Conservation (phyloP, 2,329 filamentous ascomycete genomes). For the Cercospora berteroae region DNA sequence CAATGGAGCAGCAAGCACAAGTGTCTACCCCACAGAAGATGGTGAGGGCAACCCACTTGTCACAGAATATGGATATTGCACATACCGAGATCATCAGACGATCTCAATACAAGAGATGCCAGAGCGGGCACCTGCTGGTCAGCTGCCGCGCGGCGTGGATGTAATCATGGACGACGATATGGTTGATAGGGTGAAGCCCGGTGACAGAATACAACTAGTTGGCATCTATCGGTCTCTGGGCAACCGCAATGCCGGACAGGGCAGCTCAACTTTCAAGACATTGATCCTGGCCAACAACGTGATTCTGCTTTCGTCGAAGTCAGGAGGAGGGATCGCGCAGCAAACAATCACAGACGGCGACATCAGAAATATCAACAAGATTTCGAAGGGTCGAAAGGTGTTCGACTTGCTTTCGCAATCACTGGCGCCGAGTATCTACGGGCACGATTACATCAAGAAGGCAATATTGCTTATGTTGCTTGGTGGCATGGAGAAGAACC, state of each 20-base stretch:
- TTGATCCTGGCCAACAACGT: slow-evolving; percentile 92
- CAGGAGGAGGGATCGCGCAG: slow-evolving; percentile 87
- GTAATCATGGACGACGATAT: slow-evolving; percentile 96
- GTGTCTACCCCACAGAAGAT: slow-evolving; percentile 91
- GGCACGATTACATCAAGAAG: slow-evolving; percentile 97
- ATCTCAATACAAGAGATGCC: slow-evolving; percentile 99
- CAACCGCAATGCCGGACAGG: slow-evolving; percentile 86
- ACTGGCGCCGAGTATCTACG: slow-evolving; percentile 92
- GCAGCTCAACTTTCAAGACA: slow-evolving; percentile 92
- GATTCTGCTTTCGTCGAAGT: slow-evolving; percentile 91
- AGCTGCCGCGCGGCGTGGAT: slow-evolving; percentile 91
- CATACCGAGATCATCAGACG: slow-evolving; percentile 93
- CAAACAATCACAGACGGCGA: slow-evolving; percentile 93
- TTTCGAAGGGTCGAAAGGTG: slow-evolving; percentile 89
- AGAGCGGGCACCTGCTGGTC: slow-evolving; percentile 89
- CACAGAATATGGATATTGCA: slow-evolving; percentile 94
- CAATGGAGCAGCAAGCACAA: slow-evolving; percentile 81
- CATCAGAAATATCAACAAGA: slow-evolving; percentile 97
- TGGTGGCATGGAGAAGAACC: slow-evolving; percentile 95
- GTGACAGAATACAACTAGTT: slow-evolving; percentile 94
- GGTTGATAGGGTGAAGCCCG: slow-evolving; percentile 91
- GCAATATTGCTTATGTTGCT: slow-evolving; percentile 93
- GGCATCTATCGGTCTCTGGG: slow-evolving; percentile 92
- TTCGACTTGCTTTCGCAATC: slow-evolving; percentile 93
- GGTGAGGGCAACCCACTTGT: slow-evolving; percentile 88